Base-by-base conservation (phyloP, 2,329 filamentous ascomycete species). In the Apiospora sp. region DNA sequence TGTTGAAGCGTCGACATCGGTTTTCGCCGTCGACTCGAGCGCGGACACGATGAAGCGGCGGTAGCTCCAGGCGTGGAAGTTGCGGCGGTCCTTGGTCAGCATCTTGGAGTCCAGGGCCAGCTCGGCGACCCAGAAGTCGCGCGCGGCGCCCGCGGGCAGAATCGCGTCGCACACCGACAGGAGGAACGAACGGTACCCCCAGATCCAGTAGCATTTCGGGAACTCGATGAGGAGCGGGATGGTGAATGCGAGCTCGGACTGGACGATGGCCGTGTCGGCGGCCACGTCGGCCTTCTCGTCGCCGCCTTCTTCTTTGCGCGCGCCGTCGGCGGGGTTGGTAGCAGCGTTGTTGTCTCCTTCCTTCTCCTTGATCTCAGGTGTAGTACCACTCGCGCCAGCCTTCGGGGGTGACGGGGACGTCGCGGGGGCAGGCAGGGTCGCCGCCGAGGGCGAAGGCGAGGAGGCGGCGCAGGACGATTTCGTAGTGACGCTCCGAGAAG, bases 191-290 rank as follows among this genome's bases (percentile, higher is more conserved):
- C 96, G 92, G 83, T 98, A 96, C 77, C 98, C 97, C 96, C 96
- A 99, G 79, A 99, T 96, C 96, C 96, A 98, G 85, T 99, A 99
- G 87, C 96, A 98, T 82, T 99, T 99, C 8, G 96, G 96, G 76
- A 91, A 96, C 76, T 94, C 91, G 75, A 94, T 88, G 69, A 99
- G 89, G 27, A 99, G 88, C 0, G 94, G 94, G 54, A 98, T 90
- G 46, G 96, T 92, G 79, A 98, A 98, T 68, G 86, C 85, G 46
- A 99, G 87, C 81, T 99, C 96, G 71, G 89, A 86, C 67, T 89
- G 88, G 74, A 98, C 87, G 44, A 92, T 80, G 3, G 90, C 84
- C 58, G 85, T 74, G 69, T 86, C 78, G 22, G 73, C 74, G 46
- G 1, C 54, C 30, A 49, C 74, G 54, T 67, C 43, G 48, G 70